Base-by-base conservation (phyloP, 2,329 filamentous ascomycete species). In the Immersiporthe knoxdaviesiana region DNA sequence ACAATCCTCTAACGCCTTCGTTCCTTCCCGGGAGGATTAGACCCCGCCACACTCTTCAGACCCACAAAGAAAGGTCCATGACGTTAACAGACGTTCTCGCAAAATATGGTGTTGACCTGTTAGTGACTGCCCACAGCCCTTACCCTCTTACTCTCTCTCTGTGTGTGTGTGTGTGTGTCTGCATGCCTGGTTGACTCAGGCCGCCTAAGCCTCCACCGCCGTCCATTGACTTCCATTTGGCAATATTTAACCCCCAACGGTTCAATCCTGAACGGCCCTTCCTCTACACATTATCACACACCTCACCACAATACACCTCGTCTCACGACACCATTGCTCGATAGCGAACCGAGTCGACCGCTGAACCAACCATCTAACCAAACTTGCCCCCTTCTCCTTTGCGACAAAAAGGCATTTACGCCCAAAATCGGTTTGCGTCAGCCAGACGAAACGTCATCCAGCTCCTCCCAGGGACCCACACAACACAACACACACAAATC, bases 141-240 rank as follows among this genome's bases (percentile, higher is more conserved):
- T 16, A 12, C 11, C 14, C 37, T 39, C 37, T 44, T 16, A 39
- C 65, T 35, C 11, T 39, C 37, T 39, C 37, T 39, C 37, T 39
- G 11, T 39, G 2, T n/a, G n/a, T n/a, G n/a, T n/a, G n/a, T n/a
- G n/a, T n/a, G n/a, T n/a, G n/a, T n/a, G n/a, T n/a, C n/a, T n/a
- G 37, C 37, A 71, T 74, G 74, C 72, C 75, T 76, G 76, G 75
- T 77, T 79, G 77, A 79, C 76, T 75, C 70, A 74, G 71, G 61
- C 68, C 68, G 59, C 59, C 61, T 63, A 68, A 66, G 61, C 71
- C 76, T 76, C 74, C 72, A 75, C 74, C 72, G 74, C 74, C 72
- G 71, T 77, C 77, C 74, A 78, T 76, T 41, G 68, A 72, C 69
- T 77, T 77, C 76, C 72, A 75, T 69, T 41, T 65, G 66, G 71